Conservation (phyloP, 768 basidiomycete genomes). For the Russula foetens region DNA sequence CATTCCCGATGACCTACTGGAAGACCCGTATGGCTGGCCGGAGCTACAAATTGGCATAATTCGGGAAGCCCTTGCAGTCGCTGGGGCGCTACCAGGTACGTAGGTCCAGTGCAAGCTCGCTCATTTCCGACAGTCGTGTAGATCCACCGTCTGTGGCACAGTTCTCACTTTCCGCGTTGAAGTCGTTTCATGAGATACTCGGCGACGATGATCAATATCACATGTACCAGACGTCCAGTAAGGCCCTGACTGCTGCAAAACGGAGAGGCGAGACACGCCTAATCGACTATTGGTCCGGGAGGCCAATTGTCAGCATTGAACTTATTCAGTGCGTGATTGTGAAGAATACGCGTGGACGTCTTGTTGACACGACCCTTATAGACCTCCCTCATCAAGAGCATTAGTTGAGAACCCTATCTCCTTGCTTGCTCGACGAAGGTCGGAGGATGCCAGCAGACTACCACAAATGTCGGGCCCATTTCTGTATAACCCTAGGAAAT, state of each 20-base stretch:
- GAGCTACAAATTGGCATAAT: constrained; percentile 92
- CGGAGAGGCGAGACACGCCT: constrained; percentile 65
- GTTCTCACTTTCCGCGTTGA: constrained; percentile 83
- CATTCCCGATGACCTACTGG: constrained; percentile 34
- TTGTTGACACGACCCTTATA: constrained; percentile 26
- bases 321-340: constrained; percentile 55
- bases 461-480: constrained; percentile 69
- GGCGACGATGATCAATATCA: constrained; percentile 72
- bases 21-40: constrained; percentile 80
- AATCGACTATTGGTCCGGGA: constrained; percentile 84
- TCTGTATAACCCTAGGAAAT: constrained; percentile 82
- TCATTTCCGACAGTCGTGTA: constrained; percentile 26
- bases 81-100: constrained; percentile 84
- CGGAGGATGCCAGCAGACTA: constrained; percentile 32
- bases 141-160: constrained; percentile 82
- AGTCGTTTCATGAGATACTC: constrained; percentile 60
- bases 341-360: not conserved
- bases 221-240: constrained; percentile 59
- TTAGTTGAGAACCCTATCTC: constrained; percentile 68
- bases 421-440: constrained; percentile 35
- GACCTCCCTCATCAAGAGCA: constrained; percentile 60
- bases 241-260: constrained; percentile 65
- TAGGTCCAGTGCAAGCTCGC: constrained; percentile 2
- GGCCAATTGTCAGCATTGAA: constrained; percentile 71
- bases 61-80: constrained; percentile 84